Percentiles rank a stretch among this genome's conserved stretches.
These are phyloP conservation scores for Populus nigra DNA, from an alignment of 345 rosid genomes.

Conservation along the genomic window DNA sequence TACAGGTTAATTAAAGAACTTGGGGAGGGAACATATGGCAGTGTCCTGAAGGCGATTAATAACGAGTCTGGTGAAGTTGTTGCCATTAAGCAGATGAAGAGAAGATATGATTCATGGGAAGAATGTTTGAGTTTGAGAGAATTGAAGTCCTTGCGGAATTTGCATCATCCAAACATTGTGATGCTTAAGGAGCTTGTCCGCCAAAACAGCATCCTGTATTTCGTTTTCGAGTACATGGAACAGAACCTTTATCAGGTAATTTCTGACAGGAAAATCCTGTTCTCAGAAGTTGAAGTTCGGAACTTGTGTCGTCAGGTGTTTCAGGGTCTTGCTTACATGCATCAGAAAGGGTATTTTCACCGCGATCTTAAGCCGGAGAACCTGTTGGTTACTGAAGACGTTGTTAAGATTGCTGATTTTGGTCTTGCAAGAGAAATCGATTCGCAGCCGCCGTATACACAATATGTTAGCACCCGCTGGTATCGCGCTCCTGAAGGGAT, in stretches of 20 bases:
- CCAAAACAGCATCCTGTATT: conserved; percentile 73
- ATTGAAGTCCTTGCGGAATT: conserved; percentile 82
- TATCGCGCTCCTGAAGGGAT: conserved; percentile 96
- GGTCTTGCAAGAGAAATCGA: conserved; percentile 88
- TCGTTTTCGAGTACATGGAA: conserved; percentile 93
- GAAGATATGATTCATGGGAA: conserved; percentile 87
- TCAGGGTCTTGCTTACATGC: conserved; percentile 93
- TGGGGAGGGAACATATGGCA: conserved; percentile 97
- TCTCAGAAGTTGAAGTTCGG: conserved; percentile 73
- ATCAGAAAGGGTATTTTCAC: conserved; percentile 88
- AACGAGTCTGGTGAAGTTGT: conserved; percentile 88
- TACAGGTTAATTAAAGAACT: conserved; percentile 81
- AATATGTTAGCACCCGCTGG: conserved; percentile 94
- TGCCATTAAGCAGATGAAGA: conserved; percentile 95
- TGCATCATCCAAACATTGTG: conserved; percentile 93
- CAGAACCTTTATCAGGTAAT: conserved; percentile 89
- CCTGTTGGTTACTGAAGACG: conserved; percentile 64
- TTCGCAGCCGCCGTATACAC: conserved; percentile 85
- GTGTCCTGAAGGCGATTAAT: conserved; percentile 79
- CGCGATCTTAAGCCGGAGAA: conserved; percentile 99
- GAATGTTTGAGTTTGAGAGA: conserved; percentile 89
- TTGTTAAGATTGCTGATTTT: conserved; percentile 91
- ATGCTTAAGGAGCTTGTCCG: conserved; percentile 93
- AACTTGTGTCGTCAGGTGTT: conserved; percentile 96
- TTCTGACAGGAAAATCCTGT: conserved; percentile 65